Percentiles rank a stretch among this genome's conserved stretches.
phyloP scores from a whole-genome alignment of 371 early-diverging fungal genomes.

The Haplosporangium sp. region DNA sequence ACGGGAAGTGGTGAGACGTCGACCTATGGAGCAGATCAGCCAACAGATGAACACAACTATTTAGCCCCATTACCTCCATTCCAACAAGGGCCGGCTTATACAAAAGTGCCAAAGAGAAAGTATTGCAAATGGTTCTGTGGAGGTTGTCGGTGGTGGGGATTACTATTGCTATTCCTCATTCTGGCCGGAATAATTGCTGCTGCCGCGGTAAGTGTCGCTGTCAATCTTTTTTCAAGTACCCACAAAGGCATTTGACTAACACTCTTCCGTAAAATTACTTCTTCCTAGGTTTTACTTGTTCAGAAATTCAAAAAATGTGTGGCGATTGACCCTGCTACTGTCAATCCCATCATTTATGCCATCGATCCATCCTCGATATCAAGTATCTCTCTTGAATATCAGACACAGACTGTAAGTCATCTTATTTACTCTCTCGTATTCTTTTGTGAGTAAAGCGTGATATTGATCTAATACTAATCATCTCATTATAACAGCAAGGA shows the following conservation, averaged over 20 bases:
- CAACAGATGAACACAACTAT: conserved; percentile 46
- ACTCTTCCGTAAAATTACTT: not conserved
- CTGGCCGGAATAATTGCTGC: conserved; percentile 16
- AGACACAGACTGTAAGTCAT: conserved; percentile 35
- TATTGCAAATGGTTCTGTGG: conserved; percentile 43
- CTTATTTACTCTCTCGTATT: not conserved
- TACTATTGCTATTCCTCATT: conserved; percentile 30
- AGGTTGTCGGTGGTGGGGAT: conserved; percentile 52
- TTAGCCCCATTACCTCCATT: conserved; percentile 53
- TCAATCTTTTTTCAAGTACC: not conserved
- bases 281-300: conserved; percentile 21
- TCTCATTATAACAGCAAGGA: conserved; percentile 26
- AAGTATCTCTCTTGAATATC: conserved; percentile 31
- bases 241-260: not conserved
- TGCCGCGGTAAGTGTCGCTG: conserved; percentile 19
- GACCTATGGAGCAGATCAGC: conserved; percentile 24
- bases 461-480: not conserved
- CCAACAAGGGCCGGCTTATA: conserved; percentile 47
- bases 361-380: conserved; percentile 32
- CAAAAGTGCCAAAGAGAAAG: conserved; percentile 38
- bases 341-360: conserved; percentile 26
- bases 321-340: conserved; percentile 27
- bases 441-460: not conserved
- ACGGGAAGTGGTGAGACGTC: conserved; percentile 22
- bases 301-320: conserved; percentile 23